Conservation (phyloP, 768 basidiomycete genomes). For the Boletus rubescentipes region DNA sequence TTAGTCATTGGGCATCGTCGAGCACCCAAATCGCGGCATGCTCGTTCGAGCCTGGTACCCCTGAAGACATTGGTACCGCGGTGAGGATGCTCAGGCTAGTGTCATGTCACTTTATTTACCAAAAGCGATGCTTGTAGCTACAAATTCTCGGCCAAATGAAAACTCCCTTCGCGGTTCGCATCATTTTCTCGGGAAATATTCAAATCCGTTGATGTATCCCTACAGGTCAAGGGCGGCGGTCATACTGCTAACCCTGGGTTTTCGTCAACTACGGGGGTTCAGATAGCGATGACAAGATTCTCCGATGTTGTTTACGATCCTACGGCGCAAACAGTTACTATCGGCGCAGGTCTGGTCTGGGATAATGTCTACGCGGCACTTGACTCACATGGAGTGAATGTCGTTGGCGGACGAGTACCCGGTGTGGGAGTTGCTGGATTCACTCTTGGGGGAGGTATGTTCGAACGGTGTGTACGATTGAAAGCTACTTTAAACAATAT, state of each 20-base stretch:
- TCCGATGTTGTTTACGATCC: slow-evolving; percentile 40
- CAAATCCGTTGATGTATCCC: too few relatives aligned
- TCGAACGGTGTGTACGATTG: neutral
- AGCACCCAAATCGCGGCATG: slow-evolving; percentile 48
- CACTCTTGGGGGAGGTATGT: slow-evolving; percentile 53
- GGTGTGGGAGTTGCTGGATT: slow-evolving; percentile 62
- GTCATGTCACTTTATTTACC: neutral
- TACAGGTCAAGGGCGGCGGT: slow-evolving; percentile 60
- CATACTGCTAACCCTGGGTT: slow-evolving; percentile 55
- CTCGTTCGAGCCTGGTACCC: slow-evolving; percentile 57
- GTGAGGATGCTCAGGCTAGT: slow-evolving; percentile 32
- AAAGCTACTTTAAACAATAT: neutral
- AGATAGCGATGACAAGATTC: slow-evolving; percentile 55
- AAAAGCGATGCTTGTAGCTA: neutral
- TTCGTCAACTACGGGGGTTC: slow-evolving; percentile 57
- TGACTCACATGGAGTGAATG: slow-evolving; percentile 47
- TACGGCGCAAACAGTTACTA: slow-evolving; percentile 36
- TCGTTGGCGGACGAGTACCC: slow-evolving; percentile 53
- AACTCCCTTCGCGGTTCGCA: slow-evolving; percentile 29
- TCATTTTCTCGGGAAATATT: neutral
- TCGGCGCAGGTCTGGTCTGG: slow-evolving; percentile 52
- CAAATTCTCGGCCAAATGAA: slow-evolving; percentile 41
- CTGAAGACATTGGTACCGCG: slow-evolving; percentile 48
- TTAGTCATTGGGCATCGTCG: slow-evolving; percentile 52
- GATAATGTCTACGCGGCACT: slow-evolving; percentile 59